Percentiles rank a stretch among this genome's conserved stretches.
Conservation (phyloP, 352 stramenopile genomes). For the Nothophytophthora sp. region DNA sequence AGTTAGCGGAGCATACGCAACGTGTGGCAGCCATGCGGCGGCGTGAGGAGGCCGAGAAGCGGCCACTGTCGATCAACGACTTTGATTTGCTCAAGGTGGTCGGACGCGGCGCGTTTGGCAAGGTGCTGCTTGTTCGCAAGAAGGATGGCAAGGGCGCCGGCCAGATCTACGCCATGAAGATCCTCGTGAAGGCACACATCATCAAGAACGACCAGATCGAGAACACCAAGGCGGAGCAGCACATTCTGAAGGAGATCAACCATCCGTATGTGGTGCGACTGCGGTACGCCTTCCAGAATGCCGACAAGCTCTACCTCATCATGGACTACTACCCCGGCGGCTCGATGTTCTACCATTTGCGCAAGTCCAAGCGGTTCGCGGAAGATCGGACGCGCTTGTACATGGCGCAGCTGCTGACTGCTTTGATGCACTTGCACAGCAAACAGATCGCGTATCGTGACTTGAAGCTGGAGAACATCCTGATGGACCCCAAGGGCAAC, state of each 20-base stretch:
- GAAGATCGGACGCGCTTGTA: constrained; percentile 87
- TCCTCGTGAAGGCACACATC: constrained; percentile 93
- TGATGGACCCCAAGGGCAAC: constrained; percentile 89
- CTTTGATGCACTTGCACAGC: constrained; percentile 88
- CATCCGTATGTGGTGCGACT: constrained; percentile 87
- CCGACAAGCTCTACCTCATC: constrained; percentile 95
- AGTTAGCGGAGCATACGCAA: constrained; percentile 61
- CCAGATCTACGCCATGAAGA: constrained; percentile 95
- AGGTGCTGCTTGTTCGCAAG: constrained; percentile 94
- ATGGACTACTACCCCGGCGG: constrained; percentile 95
- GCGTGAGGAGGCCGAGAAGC: constrained; percentile 74
- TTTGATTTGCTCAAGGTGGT: constrained; percentile 97
- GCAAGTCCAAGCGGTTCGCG: constrained; percentile 86
- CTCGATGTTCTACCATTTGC: constrained; percentile 90
- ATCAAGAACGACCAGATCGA: constrained; percentile 95
- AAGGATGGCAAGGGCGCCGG: constrained; percentile 87
- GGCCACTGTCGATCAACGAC: constrained; percentile 88
- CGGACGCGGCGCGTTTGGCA: constrained; percentile 95
- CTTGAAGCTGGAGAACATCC: constrained; percentile 90
- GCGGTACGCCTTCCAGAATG: constrained; percentile 88
- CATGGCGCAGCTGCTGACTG: constrained; percentile 87
- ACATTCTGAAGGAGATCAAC: constrained; percentile 91
- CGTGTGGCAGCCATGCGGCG: constrained; percentile 81
- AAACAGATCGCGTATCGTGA: constrained; percentile 91
- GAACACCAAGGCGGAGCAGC: constrained; percentile 90